Evolutionary conservation across 169 alveolate genomes (phyloP).

Genomic region (Plasmodium fragile): DNA sequence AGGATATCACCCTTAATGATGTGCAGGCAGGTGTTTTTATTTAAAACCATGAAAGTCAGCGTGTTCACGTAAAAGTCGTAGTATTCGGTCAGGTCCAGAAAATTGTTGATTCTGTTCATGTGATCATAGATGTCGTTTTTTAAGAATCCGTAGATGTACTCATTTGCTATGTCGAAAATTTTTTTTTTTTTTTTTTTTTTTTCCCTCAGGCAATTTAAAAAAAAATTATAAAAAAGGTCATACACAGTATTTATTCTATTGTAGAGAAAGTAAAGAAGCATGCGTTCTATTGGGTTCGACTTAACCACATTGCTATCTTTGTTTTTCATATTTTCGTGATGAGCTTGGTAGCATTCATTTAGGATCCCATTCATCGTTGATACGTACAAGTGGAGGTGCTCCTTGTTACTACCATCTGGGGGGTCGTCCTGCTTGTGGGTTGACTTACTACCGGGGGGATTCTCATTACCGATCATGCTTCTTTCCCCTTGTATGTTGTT

Average conservation of each 20-base stretch:
- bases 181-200: slow-evolving; percentile 4
- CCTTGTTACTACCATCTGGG: background rate
- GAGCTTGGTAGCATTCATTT: slow-evolving; percentile 49
- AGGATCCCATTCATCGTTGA: slow-evolving; percentile 32
- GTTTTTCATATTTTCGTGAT: slow-evolving; percentile 36
- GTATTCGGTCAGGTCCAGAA: slow-evolving; percentile 19
- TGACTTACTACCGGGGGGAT: background rate
- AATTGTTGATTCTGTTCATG: slow-evolving; percentile 27
- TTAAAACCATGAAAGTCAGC: slow-evolving; percentile 23
- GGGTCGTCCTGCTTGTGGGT: background rate
- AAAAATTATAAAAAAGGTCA: slow-evolving; percentile 42
- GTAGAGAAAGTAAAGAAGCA: slow-evolving; percentile 45
- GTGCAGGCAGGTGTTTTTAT: slow-evolving; percentile 27
- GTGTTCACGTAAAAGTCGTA: slow-evolving; percentile 63
- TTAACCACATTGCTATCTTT: slow-evolving; percentile 6
- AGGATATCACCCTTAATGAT: slow-evolving; percentile 32
- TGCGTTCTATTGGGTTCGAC: slow-evolving; percentile 16
- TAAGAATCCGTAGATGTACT: slow-evolving; percentile 16
- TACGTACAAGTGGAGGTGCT: slow-evolving; percentile 6
- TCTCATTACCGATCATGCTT: background rate
- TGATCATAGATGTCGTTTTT: slow-evolving; percentile 40
- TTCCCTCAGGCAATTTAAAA: slow-evolving; percentile 3
- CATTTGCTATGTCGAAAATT: slow-evolving; percentile 22
- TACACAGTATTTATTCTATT: slow-evolving; percentile 58
- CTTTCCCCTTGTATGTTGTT: background rate